Conservation (phyloP, 345 rosid genomes). For the Rhodamnia rubescens region DNA sequence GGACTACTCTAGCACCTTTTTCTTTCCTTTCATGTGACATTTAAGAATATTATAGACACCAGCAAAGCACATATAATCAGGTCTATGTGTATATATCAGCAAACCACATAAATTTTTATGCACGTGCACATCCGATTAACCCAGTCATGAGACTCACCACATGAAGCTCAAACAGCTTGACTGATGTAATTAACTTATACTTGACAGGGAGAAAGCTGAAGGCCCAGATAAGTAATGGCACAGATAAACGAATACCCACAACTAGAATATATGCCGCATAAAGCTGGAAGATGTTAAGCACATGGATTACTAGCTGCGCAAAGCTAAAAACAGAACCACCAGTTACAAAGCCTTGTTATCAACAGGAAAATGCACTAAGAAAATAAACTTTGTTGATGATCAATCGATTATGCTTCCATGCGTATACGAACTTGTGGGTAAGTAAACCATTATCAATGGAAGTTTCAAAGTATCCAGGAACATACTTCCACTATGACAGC, state of each 20-base stretch:
- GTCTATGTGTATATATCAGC: not conserved
- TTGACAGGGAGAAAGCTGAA: not conserved
- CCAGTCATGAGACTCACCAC: not conserved
- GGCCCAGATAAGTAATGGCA: not conserved
- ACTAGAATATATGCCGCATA: not conserved
- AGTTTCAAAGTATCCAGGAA: not conserved
- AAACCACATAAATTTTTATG: not conserved
- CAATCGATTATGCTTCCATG: not conserved
- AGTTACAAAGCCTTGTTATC: not conserved
- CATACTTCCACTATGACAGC: conserved; percentile 91
- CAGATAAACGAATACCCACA: not conserved
- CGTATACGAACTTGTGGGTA: not conserved
- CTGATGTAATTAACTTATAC: not conserved
- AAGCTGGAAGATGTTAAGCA: not conserved
- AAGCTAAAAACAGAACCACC: not conserved
- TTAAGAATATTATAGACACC: not conserved
- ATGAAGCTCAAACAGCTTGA: not conserved
- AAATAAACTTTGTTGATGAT: not conserved
- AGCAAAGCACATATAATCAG: not conserved
- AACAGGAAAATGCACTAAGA: not conserved
- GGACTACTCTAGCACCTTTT: not conserved
- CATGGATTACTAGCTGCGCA: not conserved
- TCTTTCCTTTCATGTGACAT: not conserved
- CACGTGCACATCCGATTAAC: not conserved
- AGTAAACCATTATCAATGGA: not conserved